phyloP scores from a whole-genome alignment of 805 yeast species.

The Candida yuanshanica region DNA sequence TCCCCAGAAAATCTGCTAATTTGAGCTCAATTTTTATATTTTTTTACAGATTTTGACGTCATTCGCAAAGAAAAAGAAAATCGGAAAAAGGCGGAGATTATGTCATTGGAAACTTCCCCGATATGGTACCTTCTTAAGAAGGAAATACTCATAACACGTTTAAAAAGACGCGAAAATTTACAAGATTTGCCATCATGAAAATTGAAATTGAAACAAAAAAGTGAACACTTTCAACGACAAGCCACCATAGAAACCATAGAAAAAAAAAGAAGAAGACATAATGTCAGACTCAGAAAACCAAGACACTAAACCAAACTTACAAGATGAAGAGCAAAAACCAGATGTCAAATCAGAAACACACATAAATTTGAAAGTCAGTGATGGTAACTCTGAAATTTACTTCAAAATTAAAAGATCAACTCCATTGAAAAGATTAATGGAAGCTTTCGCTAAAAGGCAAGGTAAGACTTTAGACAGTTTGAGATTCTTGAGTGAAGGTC shows the following conservation, averaged over 20 bases:
- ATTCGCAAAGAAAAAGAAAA: too few relatives aligned
- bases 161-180: not conserved
- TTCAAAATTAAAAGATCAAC: constrained; percentile 93
- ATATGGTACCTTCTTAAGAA: not conserved
- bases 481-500: constrained; percentile 91
- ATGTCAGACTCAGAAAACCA: constrained; percentile 26
- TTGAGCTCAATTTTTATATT: too few relatives aligned
- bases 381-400: constrained; percentile 88
- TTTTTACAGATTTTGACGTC: too few relatives aligned
- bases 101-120: not conserved
- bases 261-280: constrained; percentile 1
- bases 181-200: not conserved
- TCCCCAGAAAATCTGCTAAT: too few relatives aligned
- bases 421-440: constrained; percentile 91
- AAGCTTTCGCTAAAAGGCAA: constrained; percentile 96
- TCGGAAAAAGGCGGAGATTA: not conserved
- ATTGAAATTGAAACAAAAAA: too few relatives aligned
- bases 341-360: constrained; percentile 69
- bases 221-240: too few relatives aligned
- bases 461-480: constrained; percentile 80
- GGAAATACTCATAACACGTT: not conserved
- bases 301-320: constrained; percentile 28
- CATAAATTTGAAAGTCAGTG: constrained; percentile 90
- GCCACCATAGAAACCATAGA: not conserved
- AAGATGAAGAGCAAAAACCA: constrained; percentile 32